Conservation (phyloP, 148 eudicot species). For the Oxyria digyna region DNA sequence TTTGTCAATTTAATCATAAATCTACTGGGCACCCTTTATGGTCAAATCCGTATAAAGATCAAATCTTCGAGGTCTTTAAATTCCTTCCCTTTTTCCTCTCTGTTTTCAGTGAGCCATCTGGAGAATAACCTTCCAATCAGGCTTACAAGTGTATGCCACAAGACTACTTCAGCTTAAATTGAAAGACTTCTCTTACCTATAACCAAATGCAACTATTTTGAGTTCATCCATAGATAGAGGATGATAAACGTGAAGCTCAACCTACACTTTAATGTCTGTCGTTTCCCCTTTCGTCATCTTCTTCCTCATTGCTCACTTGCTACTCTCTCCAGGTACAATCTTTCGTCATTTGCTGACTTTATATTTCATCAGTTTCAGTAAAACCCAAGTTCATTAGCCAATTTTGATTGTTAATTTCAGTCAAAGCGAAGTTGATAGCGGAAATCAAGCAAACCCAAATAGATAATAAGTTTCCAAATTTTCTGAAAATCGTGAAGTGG, state of each 20-base stretch:
- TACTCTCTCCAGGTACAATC: constrained; percentile 23
- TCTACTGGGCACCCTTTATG: background rate
- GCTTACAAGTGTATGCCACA: background rate
- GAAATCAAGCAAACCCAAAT: constrained; percentile 35
- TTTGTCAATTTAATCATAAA: background rate
- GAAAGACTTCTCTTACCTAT: background rate
- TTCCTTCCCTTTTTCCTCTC: background rate
- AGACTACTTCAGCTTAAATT: background rate
- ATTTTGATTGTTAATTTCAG: constrained; percentile 13
- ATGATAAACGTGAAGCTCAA: constrained; percentile 35
- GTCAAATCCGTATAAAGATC: background rate
- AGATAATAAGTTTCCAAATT: too few species aligned
- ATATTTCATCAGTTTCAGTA: constrained; percentile 10
- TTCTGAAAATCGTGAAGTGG: too few species aligned
- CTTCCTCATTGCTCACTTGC: constrained; percentile 17
- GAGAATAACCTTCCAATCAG: background rate
- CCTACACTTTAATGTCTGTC: constrained; percentile 51
- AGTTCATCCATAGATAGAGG: constrained; percentile 23
- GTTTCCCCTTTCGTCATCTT: constrained; percentile 20
- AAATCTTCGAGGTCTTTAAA: background rate
- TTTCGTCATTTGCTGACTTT: constrained; percentile 4
- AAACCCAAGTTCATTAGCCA: constrained; percentile 5
- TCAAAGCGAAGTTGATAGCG: constrained; percentile 21
- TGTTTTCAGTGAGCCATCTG: background rate
- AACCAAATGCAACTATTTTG: constrained; percentile 22